These are phyloP conservation scores for Suzukiozyma palmioleophila DNA, from an alignment of 1,139 yeast genomes.

Conservation along the genomic window DNA sequence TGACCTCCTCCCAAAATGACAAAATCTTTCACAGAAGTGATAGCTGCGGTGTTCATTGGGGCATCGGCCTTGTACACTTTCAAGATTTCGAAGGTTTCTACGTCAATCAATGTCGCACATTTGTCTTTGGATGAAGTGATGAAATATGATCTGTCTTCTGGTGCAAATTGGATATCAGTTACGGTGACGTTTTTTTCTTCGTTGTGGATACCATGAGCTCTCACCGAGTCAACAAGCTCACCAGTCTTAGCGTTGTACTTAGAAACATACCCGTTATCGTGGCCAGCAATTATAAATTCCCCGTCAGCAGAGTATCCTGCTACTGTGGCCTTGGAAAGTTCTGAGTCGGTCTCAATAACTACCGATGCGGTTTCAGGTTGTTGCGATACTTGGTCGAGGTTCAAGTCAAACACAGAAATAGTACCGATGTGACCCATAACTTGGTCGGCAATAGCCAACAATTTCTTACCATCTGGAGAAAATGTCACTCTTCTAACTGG, in stretches of 20 bases:
- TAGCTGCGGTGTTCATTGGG: constrained; percentile 93
- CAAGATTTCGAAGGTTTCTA: constrained; percentile 65
- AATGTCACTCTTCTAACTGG: constrained; percentile 92
- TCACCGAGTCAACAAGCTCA: constrained; percentile 53
- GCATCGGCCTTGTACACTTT: constrained; percentile 85
- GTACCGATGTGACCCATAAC: constrained; percentile 91
- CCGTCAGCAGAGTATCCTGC: constrained; percentile 87
- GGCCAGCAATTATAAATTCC: constrained; percentile 76
- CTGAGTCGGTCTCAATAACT: constrained; percentile 60
- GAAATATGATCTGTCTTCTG: constrained; percentile 79
- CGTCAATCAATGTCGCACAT: constrained; percentile 75
- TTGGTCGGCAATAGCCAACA: constrained; percentile 82
- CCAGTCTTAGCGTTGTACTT: constrained; percentile 79
- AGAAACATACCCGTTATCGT: constrained; percentile 78
- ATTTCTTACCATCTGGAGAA: constrained; percentile 63
- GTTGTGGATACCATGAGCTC: constrained; percentile 60
- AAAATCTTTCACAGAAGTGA: constrained; percentile 88
- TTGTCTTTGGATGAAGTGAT: constrained; percentile 93
- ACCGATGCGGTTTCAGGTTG: constrained; percentile 51
- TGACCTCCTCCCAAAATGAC: constrained; percentile 98
- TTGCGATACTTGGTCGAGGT: constrained; percentile 36
- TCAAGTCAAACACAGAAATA: constrained; percentile 62
- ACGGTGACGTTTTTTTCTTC: constrained; percentile 53
- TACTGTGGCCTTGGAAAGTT: constrained; percentile 66
- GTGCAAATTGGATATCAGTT: constrained; percentile 86